Base-by-base conservation (phyloP, 768 basidiomycete species). In the Trametes cinnabarina region DNA sequence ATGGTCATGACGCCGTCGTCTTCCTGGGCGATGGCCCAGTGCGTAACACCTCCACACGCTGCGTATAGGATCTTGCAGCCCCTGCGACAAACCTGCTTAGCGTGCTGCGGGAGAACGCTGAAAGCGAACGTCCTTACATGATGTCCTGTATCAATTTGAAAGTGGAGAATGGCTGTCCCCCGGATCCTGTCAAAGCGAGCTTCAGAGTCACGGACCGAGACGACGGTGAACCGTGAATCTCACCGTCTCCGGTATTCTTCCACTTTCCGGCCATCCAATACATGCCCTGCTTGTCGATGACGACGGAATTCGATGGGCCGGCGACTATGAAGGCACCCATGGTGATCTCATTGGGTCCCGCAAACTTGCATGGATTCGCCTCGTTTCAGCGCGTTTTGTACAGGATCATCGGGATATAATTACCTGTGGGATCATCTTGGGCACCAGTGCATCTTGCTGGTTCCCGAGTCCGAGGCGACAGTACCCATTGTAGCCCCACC, bases 211-310 rank as follows among this genome's bases (percentile, higher is more conserved):
- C 39, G 14, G 35, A 42, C 10, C 17, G 42, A 14, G 30, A 25
- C 2, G 30, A 12, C 30, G 6, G 30, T 28, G 34, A 15, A 20
- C 65, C 73, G 30, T 28, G 34, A 15, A 20, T 64, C 73, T 51
- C 65, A 83, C 94, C 95, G 72, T 97, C 95, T 11, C 95, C 95
- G 6, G 92, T 94, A 62, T 87, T 91, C 73, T 98, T 98, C 91
- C 92, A 98, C 84, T 88, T 94, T 35, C 87, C 90, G 41, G 88
- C 88, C 85, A 88, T 90, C 80, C 81, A 94, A 66, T 85, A 92
- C 85, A 93, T 90, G n/a, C 82, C 79, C 66, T 92, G 88, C 47
- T 81, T 85, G 69, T 96, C 94, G 37, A 94, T 77, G 25, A 93
- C 88, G 7, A 90, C 82, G n/a, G 86, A 87, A 71, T 83, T 92